These are phyloP conservation scores for Globisporangium takayamanum DNA, from an alignment of 352 stramenopile genomes.

Conservation along the genomic window DNA sequence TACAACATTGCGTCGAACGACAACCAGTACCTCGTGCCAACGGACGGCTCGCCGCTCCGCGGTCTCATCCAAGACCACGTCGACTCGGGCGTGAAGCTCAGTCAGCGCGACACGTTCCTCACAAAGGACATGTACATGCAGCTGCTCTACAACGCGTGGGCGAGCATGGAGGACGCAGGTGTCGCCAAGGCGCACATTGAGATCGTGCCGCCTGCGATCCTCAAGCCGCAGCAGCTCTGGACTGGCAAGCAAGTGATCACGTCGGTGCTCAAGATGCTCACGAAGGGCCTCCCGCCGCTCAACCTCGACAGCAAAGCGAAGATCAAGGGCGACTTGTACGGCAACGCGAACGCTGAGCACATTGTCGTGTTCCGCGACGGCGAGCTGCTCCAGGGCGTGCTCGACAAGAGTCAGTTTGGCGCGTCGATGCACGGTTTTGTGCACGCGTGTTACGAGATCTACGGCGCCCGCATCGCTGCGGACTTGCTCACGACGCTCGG, in stretches of 20 bases:
- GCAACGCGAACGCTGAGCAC: slow-evolving; percentile 93
- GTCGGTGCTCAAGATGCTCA: slow-evolving; percentile 94
- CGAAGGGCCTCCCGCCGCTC: slow-evolving; percentile 85
- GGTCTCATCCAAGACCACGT: slow-evolving; percentile 99
- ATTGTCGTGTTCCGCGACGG: slow-evolving; percentile 95
- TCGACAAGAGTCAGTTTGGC: slow-evolving; percentile 99
- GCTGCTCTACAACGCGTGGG: slow-evolving; percentile 93
- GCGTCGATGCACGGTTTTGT: slow-evolving; percentile 97
- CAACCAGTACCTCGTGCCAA: slow-evolving; percentile 97
- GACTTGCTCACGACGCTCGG: slow-evolving; percentile 79
- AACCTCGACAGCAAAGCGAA: slow-evolving; percentile 95
- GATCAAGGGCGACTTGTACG: slow-evolving; percentile 94
- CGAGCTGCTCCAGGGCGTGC: slow-evolving; percentile 94
- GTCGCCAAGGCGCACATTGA: slow-evolving; percentile 89
- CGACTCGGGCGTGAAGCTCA: slow-evolving; percentile 98
- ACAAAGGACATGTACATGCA: slow-evolving; percentile 98
- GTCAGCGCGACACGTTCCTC: slow-evolving; percentile 97
- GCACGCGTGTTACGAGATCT: slow-evolving; percentile 94
- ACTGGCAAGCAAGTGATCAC: slow-evolving; percentile 99
- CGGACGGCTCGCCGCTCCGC: slow-evolving; percentile 95
- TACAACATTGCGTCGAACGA: slow-evolving; percentile 97
- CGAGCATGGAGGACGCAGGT: slow-evolving; percentile 92
- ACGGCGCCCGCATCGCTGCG: slow-evolving; percentile 73
- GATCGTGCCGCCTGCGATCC: slow-evolving; percentile 94
- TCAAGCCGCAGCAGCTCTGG: slow-evolving; percentile 96